Base-by-base conservation (phyloP, 2,329 filamentous ascomycete species). In the Pyrenophora tritici-repentis region DNA sequence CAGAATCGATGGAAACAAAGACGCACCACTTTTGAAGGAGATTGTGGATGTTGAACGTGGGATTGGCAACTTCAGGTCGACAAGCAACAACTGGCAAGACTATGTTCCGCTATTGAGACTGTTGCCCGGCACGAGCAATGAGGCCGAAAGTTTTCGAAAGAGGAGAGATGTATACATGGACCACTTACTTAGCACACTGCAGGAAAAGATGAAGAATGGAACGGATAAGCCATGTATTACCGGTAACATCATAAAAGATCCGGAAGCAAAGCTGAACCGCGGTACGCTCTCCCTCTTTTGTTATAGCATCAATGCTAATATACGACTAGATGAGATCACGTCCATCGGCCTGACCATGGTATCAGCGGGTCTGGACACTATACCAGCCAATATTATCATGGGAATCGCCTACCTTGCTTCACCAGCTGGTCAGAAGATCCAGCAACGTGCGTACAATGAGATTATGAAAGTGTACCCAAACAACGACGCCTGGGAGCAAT, bases 331-430 rank as follows among this genome's bases (percentile, higher is more conserved):
- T 10, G 90, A 92, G 71, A 80, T 92, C 42, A 90, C 88, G 72
- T 89, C 87, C 2, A 90, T 94, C 60, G 90, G 89, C 68, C 74
- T 94, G 18, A 91, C 88, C 18, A 91, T 93, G 83, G 87, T 93
- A 0, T 89, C 86, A 1, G 90, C 88, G 0, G 90, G 90, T 14
- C 82, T 93, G 13, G 90, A 94, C 67, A 94, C 90, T 0, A 86
- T 94, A 1, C 88, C 90, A 0, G 88, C 86, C 9, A 92, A 91
- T 55, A 75, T 93, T 8, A 86, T 91, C 63, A 90, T 91, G 87
- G 86, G 86, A 10, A 83, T 93, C 37, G 90, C 87, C 2, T 90
- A 89, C 61, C 81, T 94, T 2, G 83, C 87, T n/a, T 86, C 83
- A 0, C 73, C 80, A 0, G 77, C 86, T 9, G 88, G 89, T 12